These are phyloP conservation scores for Boletus rubescentipes DNA, from an alignment of 768 basidiomycete genomes.

Conservation along the genomic window DNA sequence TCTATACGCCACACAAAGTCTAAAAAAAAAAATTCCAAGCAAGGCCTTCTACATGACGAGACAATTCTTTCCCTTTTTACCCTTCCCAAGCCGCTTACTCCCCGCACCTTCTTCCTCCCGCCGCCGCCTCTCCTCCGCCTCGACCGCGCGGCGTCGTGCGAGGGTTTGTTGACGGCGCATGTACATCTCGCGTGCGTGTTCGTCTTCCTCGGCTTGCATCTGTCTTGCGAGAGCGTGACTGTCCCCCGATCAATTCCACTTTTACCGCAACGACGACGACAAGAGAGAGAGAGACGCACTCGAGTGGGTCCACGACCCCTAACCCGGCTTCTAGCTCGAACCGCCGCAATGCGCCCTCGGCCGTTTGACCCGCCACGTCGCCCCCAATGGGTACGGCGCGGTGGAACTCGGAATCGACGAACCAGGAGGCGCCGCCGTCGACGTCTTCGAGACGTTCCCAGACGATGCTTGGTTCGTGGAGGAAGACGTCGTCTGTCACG, in stretches of 20 bases:
- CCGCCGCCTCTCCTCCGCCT: slow-evolving; percentile 18
- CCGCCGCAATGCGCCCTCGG: slow-evolving; percentile 55
- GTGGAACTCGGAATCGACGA: slow-evolving; percentile 73
- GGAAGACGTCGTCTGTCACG: slow-evolving; percentile 82
- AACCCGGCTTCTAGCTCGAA: slow-evolving; percentile 45
- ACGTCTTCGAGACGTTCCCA: slow-evolving; percentile 93
- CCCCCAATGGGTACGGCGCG: slow-evolving; percentile 70
- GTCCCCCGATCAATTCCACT: not conserved
- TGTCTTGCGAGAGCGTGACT: slow-evolving; percentile 63
- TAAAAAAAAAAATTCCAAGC: too few species aligned
- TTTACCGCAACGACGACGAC: too few species aligned
- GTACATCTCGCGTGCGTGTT: slow-evolving; percentile 41
- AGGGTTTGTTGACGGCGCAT: slow-evolving; percentile 33
- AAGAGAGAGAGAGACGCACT: slow-evolving; percentile 46
- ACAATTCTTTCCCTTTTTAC: slow-evolving; percentile 50
- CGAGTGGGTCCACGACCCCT: slow-evolving; percentile 47
- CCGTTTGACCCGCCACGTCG: slow-evolving; percentile 74
- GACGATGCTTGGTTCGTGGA: slow-evolving; percentile 73
- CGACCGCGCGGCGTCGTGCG: slow-evolving; percentile 9
- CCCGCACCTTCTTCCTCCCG: too few species aligned
- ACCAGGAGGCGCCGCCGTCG: slow-evolving; percentile 74
- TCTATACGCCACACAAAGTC: too few species aligned
- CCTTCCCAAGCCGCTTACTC: slow-evolving; percentile 26
- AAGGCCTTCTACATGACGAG: slow-evolving; percentile 32
- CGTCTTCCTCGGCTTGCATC: slow-evolving; percentile 81